Evolutionary conservation across 306 rosid species (phyloP).

Genomic region (Nissolia schottii): DNA sequence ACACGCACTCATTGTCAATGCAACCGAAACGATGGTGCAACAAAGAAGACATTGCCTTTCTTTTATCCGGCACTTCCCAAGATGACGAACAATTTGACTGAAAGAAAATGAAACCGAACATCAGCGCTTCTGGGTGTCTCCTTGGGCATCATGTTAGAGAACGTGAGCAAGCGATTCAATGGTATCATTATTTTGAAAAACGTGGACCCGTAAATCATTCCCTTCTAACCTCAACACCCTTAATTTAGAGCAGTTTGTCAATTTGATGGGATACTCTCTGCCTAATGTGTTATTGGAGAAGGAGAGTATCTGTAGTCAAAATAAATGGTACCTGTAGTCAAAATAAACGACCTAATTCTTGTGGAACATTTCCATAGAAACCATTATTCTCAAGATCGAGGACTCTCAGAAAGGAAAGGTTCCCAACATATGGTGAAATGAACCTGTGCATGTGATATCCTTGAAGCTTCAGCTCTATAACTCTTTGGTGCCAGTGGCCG

Average conservation of each 20-base stretch:
- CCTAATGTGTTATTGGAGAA: neutral
- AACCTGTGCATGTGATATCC: neutral
- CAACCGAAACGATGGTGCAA: too few species aligned
- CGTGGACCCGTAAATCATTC: too few species aligned
- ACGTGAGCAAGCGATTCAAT: too few species aligned
- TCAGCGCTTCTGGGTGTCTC: too few species aligned
- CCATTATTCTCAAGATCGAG: neutral
- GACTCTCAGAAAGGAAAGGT: neutral
- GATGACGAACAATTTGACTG: too few species aligned
- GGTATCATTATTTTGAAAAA: too few species aligned
- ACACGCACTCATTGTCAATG: too few species aligned
- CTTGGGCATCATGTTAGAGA: too few species aligned
- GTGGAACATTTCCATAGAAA: neutral
- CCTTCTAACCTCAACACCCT: neutral
- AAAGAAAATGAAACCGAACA: too few species aligned
- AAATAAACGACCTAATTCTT: neutral
- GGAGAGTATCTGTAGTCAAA: neutral
- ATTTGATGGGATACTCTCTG: neutral
- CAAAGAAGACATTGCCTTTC: too few species aligned
- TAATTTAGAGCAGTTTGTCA: neutral
- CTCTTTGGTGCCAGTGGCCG: neutral
- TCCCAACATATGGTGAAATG: neutral
- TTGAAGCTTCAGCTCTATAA: neutral
- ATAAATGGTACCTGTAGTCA: neutral
- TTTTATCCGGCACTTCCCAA: too few species aligned